Percentiles rank a stretch among this genome's conserved stretches.
These are phyloP conservation scores for Pezicula neosporulosa DNA, from an alignment of 2,329 filamentous ascomycete species.

Conservation along the genomic window DNA sequence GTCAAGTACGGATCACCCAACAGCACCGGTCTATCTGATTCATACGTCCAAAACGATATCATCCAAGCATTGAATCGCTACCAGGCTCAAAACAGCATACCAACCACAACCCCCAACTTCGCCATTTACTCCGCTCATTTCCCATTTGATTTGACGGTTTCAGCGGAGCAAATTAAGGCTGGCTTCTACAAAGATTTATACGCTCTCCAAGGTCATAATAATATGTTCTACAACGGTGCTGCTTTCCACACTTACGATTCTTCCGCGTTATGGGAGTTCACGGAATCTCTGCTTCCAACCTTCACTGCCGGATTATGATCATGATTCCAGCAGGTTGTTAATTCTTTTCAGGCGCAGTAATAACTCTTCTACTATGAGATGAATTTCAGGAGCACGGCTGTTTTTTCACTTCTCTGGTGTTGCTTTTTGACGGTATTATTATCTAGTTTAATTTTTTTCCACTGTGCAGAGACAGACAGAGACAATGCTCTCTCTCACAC, in stretches of 20 bases:
- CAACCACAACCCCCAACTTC: slow-evolving; percentile 6
- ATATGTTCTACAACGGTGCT: slow-evolving; percentile 43
- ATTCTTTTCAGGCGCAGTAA: too few relatives aligned
- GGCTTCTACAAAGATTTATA: slow-evolving; percentile 40
- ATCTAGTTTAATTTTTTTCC: too few relatives aligned
- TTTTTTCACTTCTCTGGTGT: too few relatives aligned
- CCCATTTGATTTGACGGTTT: slow-evolving; percentile 21
- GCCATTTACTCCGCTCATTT: slow-evolving; percentile 13
- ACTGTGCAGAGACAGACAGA: too few relatives aligned
- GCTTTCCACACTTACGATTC: slow-evolving; percentile 32
- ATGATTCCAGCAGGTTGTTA: too few relatives aligned
- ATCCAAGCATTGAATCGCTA: slow-evolving; percentile 7
- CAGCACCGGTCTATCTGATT: slow-evolving; percentile 1
- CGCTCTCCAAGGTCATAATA: slow-evolving; percentile 38
- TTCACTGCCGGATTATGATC: slow-evolving; percentile 4
- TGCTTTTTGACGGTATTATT: too few relatives aligned
- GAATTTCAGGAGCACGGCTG: too few relatives aligned
- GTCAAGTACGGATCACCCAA: slow-evolving; percentile 12
- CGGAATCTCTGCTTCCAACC: slow-evolving; percentile 14
- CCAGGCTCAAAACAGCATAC: slow-evolving; percentile 3
- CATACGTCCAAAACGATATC: slow-evolving; percentile 13
- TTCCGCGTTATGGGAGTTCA: slow-evolving; percentile 28
- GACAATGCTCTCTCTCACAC: too few relatives aligned
- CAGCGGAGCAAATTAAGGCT: slow-evolving; percentile 28
- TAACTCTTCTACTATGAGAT: too few relatives aligned